Percentiles rank a stretch among this genome's conserved stretches.
These are phyloP conservation scores for Xylaria scruposa DNA, from an alignment of 495 filamentous ascomycete genomes.

Conservation along the genomic window DNA sequence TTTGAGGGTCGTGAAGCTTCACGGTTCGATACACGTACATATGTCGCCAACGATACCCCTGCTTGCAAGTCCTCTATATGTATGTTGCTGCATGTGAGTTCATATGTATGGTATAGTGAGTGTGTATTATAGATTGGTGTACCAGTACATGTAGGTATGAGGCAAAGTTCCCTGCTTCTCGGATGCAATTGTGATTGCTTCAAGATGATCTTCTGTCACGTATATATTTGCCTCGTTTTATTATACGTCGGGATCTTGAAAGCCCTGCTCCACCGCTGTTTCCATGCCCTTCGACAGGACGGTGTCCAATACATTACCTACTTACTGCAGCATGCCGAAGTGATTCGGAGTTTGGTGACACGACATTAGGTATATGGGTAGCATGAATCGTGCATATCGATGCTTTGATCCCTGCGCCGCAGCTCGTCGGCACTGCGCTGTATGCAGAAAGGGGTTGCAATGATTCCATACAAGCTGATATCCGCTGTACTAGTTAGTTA, in stretches of 20 bases:
- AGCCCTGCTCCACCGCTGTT: constrained; percentile 10
- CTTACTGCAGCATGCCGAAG: background rate
- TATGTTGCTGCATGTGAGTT: background rate
- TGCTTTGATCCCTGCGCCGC: background rate
- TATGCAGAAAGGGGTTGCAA: background rate
- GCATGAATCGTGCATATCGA: background rate
- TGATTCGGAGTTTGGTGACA: background rate
- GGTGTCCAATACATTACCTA: background rate
- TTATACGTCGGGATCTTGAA: background rate
- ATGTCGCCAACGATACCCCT: background rate
- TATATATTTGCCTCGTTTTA: background rate
- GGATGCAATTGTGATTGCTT: background rate
- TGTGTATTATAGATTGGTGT: background rate
- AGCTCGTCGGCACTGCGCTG: background rate
- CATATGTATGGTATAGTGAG: background rate
- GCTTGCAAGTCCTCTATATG: background rate
- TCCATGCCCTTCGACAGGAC: background rate
- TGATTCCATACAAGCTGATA: background rate
- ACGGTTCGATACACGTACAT: constrained; percentile 1
- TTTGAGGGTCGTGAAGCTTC: background rate
- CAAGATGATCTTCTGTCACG: background rate
- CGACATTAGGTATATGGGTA: background rate
- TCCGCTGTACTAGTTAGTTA: background rate
- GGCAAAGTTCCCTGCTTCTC: background rate
- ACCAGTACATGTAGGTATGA: background rate